Conservation (phyloP, 2,329 filamentous ascomycete species). For the Malbranchea zuffiana region DNA sequence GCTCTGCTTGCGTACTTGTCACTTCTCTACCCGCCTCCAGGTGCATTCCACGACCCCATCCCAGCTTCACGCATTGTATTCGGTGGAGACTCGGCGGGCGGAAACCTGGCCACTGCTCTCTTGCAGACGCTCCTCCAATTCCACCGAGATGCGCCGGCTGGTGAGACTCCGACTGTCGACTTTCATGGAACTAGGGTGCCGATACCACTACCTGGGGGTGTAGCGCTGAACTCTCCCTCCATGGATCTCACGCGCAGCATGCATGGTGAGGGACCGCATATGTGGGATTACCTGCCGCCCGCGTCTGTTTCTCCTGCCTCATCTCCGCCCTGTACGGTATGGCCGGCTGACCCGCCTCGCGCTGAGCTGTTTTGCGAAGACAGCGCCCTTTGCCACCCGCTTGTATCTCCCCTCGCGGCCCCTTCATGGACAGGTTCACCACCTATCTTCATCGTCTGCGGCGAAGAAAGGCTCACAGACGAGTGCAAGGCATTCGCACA, state of each 20-base stretch:
- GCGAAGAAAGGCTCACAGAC: slow-evolving; percentile 2
- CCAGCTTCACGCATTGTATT: slow-evolving; percentile 35
- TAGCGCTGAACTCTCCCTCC: slow-evolving; percentile 1
- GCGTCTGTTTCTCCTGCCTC: neutral
- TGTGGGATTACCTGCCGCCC: neutral
- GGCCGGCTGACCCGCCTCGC: neutral
- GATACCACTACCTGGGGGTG: neutral
- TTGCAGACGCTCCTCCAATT: slow-evolving; percentile 27
- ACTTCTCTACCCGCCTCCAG: slow-evolving; percentile 34
- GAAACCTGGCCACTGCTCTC: slow-evolving; percentile 31
- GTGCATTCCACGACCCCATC: slow-evolving; percentile 32
- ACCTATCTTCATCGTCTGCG: slow-evolving; percentile 2
- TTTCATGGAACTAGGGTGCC: neutral
- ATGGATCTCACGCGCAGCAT: neutral
- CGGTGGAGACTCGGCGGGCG: slow-evolving; percentile 38
- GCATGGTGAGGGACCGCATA: neutral
- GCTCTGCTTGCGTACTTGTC: slow-evolving; percentile 36
- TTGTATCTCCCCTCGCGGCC: slow-evolving; percentile 1
- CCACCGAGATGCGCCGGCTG: neutral
- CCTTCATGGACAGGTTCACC: neutral
- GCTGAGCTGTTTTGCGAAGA: neutral
- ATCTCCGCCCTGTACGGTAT: neutral
- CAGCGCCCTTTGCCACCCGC: slow-evolving; percentile 1
- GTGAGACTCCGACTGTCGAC: neutral
- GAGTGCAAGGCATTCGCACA: slow-evolving; percentile 1